A percentile compares a stretch with the other conserved stretches of the same genome.
These are phyloP conservation scores for Luzula sylvatica DNA, from an alignment of 176 grass and related monocot genomes.

Conservation along the genomic window DNA sequence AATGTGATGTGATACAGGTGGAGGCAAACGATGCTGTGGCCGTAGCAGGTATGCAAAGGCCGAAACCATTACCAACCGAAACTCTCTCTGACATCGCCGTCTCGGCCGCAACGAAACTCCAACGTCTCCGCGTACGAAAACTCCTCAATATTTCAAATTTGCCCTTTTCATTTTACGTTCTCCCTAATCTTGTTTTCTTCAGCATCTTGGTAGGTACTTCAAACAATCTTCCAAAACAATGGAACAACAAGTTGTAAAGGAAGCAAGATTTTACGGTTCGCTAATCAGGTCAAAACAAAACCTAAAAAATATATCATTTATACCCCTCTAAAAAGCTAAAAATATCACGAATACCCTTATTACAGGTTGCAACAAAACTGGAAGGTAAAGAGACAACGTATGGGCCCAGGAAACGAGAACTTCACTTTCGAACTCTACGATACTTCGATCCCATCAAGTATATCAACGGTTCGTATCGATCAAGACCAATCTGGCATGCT, in stretches of 20 bases:
- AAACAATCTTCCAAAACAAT: conserved; percentile 77
- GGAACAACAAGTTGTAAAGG: conserved; percentile 71
- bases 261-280: conserved; percentile 71
- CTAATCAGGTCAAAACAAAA: conserved; percentile 52
- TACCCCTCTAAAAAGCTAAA: conserved; percentile 11
- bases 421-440: conserved; percentile 81
- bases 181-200: background rate
- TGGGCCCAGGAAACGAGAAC: conserved; percentile 25
- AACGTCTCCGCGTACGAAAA: conserved; percentile 61
- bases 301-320: background rate
- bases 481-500: conserved; percentile 56
- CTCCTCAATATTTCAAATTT: background rate
- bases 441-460: conserved; percentile 37
- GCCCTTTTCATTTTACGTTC: background rate
- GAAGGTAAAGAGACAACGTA: conserved; percentile 84
- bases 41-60: conserved; percentile 57
- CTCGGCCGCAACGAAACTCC: conserved; percentile 79
- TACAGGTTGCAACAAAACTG: conserved; percentile 87
- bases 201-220: conserved; percentile 82
- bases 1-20: conserved; percentile 46
- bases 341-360: background rate
- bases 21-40: conserved; percentile 80
- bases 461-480: conserved; percentile 47
- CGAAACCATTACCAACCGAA: conserved; percentile 69
- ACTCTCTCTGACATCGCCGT: conserved; percentile 66